A percentile compares a stretch with the other conserved stretches of the same genome.
These are phyloP conservation scores for Spirogloea muscicola DNA, from an alignment of 139 green algal species.

Conservation along the genomic window DNA sequence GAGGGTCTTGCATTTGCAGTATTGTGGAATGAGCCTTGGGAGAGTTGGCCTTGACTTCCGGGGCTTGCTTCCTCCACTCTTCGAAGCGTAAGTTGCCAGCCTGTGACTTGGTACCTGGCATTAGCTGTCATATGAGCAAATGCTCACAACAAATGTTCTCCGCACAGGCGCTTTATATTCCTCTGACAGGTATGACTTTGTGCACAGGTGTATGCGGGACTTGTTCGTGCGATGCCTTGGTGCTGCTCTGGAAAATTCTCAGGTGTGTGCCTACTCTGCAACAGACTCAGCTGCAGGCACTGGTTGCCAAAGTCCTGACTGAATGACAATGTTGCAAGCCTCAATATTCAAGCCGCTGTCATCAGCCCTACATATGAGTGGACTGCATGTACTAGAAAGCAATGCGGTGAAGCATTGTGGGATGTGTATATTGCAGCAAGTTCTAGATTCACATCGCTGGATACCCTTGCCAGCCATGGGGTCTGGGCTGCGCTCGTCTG, in stretches of 20 bases:
- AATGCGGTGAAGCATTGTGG: no score
- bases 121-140: not conserved
- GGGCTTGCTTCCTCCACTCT: conserved; percentile 76
- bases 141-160: no score
- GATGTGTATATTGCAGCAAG: conserved; percentile 27
- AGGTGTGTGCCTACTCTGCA: conserved; percentile 17
- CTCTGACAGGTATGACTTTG: no score
- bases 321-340: no score
- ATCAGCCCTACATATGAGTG: no score
- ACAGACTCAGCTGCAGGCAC: no score
- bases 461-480: conserved; percentile 61
- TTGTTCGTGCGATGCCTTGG: conserved; percentile 39
- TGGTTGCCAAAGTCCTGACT: no score
- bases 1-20: conserved; percentile 59
- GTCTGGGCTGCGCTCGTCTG: not conserved
- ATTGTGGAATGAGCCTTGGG: conserved; percentile 84
- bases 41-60: conserved; percentile 93
- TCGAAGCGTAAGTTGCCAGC: conserved; percentile 63
- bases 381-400: no score
- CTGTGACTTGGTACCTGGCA: not conserved
- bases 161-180: no score
- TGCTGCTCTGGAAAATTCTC: conserved; percentile 66
- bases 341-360: no score
- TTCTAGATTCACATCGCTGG: conserved; percentile 86
- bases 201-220: conserved; percentile 18